A percentile compares a stretch with the other conserved stretches of the same genome.
Conservation (phyloP, 1,139 yeast genomes). For the Geotrichum australiense region DNA sequence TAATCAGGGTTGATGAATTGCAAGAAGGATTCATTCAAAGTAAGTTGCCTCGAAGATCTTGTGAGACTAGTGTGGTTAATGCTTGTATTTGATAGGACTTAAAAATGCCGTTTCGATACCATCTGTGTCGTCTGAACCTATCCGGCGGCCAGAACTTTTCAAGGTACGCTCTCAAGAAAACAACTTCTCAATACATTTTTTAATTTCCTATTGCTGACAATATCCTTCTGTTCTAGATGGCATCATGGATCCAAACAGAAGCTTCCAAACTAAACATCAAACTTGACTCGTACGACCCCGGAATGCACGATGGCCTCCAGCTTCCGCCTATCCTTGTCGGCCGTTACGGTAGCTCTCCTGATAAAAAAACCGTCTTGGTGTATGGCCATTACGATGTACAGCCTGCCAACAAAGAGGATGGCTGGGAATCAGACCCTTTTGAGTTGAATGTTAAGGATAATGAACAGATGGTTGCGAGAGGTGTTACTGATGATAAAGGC, state of each 20-base stretch:
- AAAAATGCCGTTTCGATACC: slow-evolving; percentile 84
- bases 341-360: slow-evolving; percentile 61
- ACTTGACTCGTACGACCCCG: slow-evolving; percentile 72
- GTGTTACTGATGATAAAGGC: slow-evolving; percentile 96
- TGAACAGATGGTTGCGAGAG: slow-evolving; percentile 72
- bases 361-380: slow-evolving; percentile 77
- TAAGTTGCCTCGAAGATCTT: slow-evolving; percentile 4
- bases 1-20: slow-evolving; percentile 17
- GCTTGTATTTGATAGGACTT: slow-evolving; percentile 31
- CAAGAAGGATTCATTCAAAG: slow-evolving; percentile 15
- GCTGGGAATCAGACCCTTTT: slow-evolving; percentile 85
- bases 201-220: not conserved
- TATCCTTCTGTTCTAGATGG: slow-evolving; percentile 44
- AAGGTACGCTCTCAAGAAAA: slow-evolving; percentile 7
- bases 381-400: slow-evolving; percentile 99
- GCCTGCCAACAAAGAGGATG: slow-evolving; percentile 86
- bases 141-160: slow-evolving; percentile 54
- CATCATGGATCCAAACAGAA: slow-evolving; percentile 67
- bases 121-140: slow-evolving; percentile 88
- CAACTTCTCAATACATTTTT: not conserved
- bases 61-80: not conserved
- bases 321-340: slow-evolving; percentile 93
- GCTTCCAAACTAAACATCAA: slow-evolving; percentile 62
- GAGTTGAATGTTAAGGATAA: slow-evolving; percentile 54
- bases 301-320: slow-evolving; percentile 78